Evolutionary conservation across 495 filamentous ascomycete species (phyloP).

Genomic region (Aspergillus nanangensis): DNA sequence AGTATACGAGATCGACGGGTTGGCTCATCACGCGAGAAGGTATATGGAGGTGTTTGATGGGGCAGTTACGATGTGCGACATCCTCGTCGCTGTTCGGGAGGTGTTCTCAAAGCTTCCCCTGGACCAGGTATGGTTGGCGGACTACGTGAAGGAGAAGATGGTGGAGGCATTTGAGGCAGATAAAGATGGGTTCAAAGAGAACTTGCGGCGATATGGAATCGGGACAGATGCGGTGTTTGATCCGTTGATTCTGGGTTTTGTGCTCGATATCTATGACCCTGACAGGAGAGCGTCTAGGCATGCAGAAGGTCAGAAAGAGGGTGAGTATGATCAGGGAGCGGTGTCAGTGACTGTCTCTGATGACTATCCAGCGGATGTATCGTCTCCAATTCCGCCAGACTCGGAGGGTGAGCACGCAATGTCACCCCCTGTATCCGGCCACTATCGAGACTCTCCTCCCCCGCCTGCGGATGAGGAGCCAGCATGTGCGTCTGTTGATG

Average conservation of each 20-base stretch:
- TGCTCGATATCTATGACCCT: not conserved
- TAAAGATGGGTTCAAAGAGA: not conserved
- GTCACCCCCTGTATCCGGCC: no score
- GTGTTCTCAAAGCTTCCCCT: conserved; percentile 1
- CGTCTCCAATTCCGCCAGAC: no score
- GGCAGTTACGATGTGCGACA: conserved; percentile 1
- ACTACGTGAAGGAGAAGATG: conserved; percentile 3
- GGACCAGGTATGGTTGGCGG: conserved; percentile 8
- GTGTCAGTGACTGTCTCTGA: no score
- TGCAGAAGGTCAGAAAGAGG: no score
- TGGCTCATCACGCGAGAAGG: not conserved
- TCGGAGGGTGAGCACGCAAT: no score
- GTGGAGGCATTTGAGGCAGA: conserved; percentile 8
- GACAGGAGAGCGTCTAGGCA: not conserved
- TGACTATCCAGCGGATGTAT: no score
- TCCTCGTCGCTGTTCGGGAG: conserved; percentile 1
- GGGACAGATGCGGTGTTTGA: conserved; percentile 3
- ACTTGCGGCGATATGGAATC: not conserved
- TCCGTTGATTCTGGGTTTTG: not conserved
- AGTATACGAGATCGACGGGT: conserved; percentile 1
- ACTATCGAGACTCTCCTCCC: no score
- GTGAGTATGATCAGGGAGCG: no score
- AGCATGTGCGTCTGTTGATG: no score
- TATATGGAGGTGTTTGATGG: conserved; percentile 8
- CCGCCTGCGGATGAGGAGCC: no score